These are phyloP conservation scores for Arctium minus DNA, from an alignment of 129 eudicot genomes.

Conservation along the genomic window DNA sequence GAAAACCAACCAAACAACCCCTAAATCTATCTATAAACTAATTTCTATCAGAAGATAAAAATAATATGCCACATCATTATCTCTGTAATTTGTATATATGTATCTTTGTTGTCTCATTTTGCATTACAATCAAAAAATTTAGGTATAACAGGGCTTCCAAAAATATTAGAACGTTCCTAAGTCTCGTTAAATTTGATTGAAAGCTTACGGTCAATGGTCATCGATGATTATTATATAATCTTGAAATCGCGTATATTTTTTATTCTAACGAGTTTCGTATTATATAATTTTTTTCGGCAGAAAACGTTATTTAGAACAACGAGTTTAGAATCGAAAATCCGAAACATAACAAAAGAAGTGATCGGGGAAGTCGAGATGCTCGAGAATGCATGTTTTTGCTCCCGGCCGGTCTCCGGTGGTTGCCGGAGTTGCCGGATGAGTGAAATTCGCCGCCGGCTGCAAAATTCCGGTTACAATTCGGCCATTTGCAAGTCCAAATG, in stretches of 20 bases:
- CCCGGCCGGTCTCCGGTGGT: conserved; percentile 35
- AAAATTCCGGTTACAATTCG: conserved; percentile 54
- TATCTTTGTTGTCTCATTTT: too few species aligned
- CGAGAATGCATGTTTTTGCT: conserved; percentile 51
- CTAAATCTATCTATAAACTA: too few species aligned
- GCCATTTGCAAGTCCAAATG: conserved; percentile 87
- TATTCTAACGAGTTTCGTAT: neutral
- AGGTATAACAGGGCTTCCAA: too few species aligned
- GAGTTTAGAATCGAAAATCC: conserved; percentile 59
- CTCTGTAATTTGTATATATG: too few species aligned
- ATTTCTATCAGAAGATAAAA: too few species aligned
- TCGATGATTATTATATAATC: neutral
- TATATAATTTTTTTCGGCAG: conserved; percentile 33
- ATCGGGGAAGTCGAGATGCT: conserved; percentile 37
- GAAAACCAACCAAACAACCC: too few species aligned
- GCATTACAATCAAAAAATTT: too few species aligned
- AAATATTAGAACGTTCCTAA: too few species aligned
- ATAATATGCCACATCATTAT: too few species aligned
- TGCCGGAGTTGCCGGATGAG: conserved; percentile 69
- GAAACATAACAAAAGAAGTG: conserved; percentile 59
- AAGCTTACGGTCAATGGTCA: neutral
- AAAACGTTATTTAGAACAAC: conserved; percentile 59
- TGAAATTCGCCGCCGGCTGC: conserved; percentile 49
- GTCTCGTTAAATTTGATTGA: neutral
- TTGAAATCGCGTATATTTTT: conserved; percentile 28